These are phyloP conservation scores for Pseudogymnoascus sp. DNA, from an alignment of 2,329 filamentous ascomycete genomes.

Conservation along the genomic window DNA sequence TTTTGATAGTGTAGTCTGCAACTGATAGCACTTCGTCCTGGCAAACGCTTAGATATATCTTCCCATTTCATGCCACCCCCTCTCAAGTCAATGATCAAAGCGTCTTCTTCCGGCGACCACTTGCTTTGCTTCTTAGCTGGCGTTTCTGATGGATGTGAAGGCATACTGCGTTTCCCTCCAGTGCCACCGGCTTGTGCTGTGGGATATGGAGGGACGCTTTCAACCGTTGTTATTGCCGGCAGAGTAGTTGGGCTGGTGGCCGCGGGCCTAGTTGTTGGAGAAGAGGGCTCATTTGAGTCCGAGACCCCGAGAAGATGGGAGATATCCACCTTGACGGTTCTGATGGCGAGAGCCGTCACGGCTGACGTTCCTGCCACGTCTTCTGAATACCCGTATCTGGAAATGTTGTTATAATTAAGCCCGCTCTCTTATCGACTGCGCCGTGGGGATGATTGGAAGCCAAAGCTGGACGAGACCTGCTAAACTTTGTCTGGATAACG, in stretches of 20 bases:
- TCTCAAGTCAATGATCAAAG: constrained; percentile 84
- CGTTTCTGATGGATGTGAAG: constrained; percentile 49
- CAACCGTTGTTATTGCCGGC: constrained; percentile 26
- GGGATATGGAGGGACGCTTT: constrained; percentile 23
- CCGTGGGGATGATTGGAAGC: not conserved
- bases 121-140: constrained; percentile 93
- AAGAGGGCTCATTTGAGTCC: constrained; percentile 62
- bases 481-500: constrained; percentile 1
- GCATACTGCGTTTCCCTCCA: constrained; percentile 42
- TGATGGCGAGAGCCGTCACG: constrained; percentile 29
- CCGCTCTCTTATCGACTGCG: constrained; percentile 2
- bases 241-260: constrained; percentile 31
- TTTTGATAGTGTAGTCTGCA: constrained; percentile 96
- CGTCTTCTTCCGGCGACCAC: constrained; percentile 89
- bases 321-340: constrained; percentile 85
- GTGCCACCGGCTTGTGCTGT: constrained; percentile 19
- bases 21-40: constrained; percentile 85
- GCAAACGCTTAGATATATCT: constrained; percentile 85
- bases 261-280: constrained; percentile 34
- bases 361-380: constrained; percentile 19
- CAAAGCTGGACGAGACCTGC: not conserved
- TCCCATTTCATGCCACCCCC: constrained; percentile 97
- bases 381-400: constrained; percentile 14
- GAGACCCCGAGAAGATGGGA: constrained; percentile 71
- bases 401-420: constrained; percentile 23